phyloP scores from a whole-genome alignment of 2,329 filamentous ascomycete species.

The Diaporthe destruens region DNA sequence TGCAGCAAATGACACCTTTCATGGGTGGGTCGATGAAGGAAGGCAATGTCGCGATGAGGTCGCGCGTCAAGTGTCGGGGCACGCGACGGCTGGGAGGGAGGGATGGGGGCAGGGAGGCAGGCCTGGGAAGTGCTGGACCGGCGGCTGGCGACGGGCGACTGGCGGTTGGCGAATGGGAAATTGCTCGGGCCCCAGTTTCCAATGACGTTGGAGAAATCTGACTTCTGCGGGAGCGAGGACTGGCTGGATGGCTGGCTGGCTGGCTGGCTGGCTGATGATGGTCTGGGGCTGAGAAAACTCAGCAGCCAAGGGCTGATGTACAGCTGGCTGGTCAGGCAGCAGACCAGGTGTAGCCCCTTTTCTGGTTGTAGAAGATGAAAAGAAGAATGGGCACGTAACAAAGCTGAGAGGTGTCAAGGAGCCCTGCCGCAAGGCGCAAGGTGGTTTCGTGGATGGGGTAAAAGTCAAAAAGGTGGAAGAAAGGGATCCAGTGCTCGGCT shows the following conservation, averaged over 20 bases:
- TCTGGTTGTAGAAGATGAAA: constrained; percentile 24
- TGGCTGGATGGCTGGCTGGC: constrained; percentile 9
- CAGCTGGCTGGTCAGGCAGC: constrained; percentile 22
- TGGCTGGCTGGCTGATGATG: not conserved
- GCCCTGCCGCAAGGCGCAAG: constrained; percentile 27
- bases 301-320: constrained; percentile 24
- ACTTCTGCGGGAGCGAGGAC: constrained; percentile 23
- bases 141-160: constrained; percentile 14
- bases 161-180: constrained; percentile 36
- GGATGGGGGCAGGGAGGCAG: not conserved
- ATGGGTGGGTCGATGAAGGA: constrained; percentile 47
- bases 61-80: constrained; percentile 41
- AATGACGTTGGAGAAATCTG: constrained; percentile 31
- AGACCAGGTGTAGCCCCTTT: constrained; percentile 15
- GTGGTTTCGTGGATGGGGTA: constrained; percentile 33
- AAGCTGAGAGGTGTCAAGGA: constrained; percentile 28
- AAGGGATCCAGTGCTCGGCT: constrained; percentile 31
- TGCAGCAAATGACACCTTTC: constrained; percentile 53
- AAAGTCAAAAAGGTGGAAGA: constrained; percentile 35
- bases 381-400: constrained; percentile 32
- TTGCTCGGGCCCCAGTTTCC: constrained; percentile 32
- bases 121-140: constrained; percentile 26
- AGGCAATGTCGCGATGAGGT: constrained; percentile 33
- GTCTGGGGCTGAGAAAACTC: constrained; percentile 30
- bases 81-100: constrained; percentile 40